A percentile compares a stretch with the other conserved stretches of the same genome.
phyloP scores from a whole-genome alignment of 768 basidiomycete species.

The Tubosaeta brunneosetosa region DNA sequence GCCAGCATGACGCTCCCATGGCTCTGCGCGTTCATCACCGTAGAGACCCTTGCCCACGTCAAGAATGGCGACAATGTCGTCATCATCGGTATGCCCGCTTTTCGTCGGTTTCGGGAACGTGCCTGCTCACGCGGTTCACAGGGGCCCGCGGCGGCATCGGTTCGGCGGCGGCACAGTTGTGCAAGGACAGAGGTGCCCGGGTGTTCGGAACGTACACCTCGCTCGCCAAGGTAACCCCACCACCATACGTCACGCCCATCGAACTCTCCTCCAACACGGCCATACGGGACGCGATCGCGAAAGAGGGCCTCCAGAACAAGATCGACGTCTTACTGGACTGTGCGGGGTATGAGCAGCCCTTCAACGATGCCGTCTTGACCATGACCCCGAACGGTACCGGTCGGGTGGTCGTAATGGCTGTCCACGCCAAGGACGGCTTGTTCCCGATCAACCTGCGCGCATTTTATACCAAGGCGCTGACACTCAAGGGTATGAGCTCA shows the following conservation, averaged over 20 bases:
- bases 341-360: conserved; percentile 30
- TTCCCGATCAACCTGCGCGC: conserved; percentile 30
- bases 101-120: too few relatives aligned
- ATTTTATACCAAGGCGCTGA: conserved; percentile 29
- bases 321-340: conserved; percentile 33
- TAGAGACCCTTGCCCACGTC: conserved; percentile 31
- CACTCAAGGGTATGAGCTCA: conserved; percentile 31
- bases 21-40: conserved; percentile 36
- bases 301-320: conserved; percentile 25
- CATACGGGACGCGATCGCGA: conserved; percentile 28
- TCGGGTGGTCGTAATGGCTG: conserved; percentile 34
- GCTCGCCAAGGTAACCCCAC: conserved; percentile 19
- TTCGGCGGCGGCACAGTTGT: conserved; percentile 31
- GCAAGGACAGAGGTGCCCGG: conserved; percentile 28
- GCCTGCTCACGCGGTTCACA: conserved; percentile 3
- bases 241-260: conserved; percentile 30
- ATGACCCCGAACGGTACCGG: conserved; percentile 32
- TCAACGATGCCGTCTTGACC: conserved; percentile 32
- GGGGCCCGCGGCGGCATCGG: conserved; percentile 34
- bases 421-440: conserved; percentile 29
- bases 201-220: conserved; percentile 35
- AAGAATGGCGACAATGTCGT: conserved; percentile 31
- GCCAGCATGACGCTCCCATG: conserved; percentile 33
- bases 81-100: conserved; percentile 24
- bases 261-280: conserved; percentile 28